A percentile compares a stretch with the other conserved stretches of the same genome.
Conservation (phyloP, 768 basidiomycete species). For the Trametes gibbosa region DNA sequence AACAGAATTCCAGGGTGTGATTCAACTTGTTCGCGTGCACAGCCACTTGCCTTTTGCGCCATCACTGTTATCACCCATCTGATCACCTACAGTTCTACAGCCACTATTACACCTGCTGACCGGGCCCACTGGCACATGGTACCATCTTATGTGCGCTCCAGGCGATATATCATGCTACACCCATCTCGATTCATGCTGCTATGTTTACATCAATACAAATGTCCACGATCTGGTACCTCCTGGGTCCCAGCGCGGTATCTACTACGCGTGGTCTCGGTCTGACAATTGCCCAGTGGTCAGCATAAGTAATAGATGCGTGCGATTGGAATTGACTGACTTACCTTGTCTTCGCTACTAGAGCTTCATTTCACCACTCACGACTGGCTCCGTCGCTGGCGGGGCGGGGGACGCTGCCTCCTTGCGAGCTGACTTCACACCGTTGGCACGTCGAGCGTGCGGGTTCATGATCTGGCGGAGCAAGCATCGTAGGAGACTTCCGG, state of each 20-base stretch:
- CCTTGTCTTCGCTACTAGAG: no score
- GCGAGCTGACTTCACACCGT: background rate
- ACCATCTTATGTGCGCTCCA: no score
- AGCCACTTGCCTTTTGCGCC: conserved; percentile 2
- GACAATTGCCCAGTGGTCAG: no score
- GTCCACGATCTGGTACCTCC: no score
- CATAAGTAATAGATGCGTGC: no score
- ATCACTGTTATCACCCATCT: background rate
- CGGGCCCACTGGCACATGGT: no score
- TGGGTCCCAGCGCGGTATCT: no score
- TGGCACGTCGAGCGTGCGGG: background rate
- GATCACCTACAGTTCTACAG: background rate
- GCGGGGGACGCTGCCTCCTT: background rate
- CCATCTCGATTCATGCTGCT: no score
- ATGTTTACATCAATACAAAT: background rate
- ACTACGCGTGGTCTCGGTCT: no score
- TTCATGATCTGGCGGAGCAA: conserved; percentile 22
- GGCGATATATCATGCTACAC: background rate
- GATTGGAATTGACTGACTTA: no score
- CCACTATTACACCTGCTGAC: no score
- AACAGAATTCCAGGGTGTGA: background rate
- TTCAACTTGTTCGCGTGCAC: conserved; percentile 5
- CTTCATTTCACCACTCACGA: no score
- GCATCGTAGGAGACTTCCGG: conserved; percentile 32
- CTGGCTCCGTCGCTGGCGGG: background rate